These are phyloP conservation scores for Chrysoporthe austroafricana DNA, from an alignment of 2,329 filamentous ascomycete genomes.

Conservation along the genomic window DNA sequence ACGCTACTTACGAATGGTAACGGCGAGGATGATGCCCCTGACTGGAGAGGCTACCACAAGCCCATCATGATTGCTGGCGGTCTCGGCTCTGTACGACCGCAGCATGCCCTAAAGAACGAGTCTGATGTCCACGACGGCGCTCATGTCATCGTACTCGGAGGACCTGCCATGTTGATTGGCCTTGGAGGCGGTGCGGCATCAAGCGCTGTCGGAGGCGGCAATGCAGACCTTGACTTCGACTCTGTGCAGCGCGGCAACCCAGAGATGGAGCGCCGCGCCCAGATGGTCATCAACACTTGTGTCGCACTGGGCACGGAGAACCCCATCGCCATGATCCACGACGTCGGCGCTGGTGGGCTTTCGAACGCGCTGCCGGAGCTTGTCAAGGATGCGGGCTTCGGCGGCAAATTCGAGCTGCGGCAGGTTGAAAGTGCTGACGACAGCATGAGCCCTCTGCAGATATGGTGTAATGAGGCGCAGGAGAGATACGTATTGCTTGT, in stretches of 20 bases:
- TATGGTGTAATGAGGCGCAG: slow-evolving; percentile 97
- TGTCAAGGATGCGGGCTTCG: slow-evolving; percentile 88
- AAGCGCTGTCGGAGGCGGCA: slow-evolving; percentile 82
- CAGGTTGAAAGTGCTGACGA: slow-evolving; percentile 89
- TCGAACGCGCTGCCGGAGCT: slow-evolving; percentile 81
- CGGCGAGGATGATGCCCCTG: slow-evolving; percentile 54
- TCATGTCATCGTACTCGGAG: slow-evolving; percentile 89
- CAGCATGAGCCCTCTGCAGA: slow-evolving; percentile 93
- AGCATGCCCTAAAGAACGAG: slow-evolving; percentile 85
- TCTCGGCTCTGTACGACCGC: slow-evolving; percentile 86
- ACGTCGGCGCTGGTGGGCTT: slow-evolving; percentile 89
- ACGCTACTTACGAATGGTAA: slow-evolving; percentile 78
- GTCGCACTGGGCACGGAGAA: slow-evolving; percentile 80
- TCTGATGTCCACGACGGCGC: slow-evolving; percentile 83
- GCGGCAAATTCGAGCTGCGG: slow-evolving; percentile 91
- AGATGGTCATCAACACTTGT: slow-evolving; percentile 98
- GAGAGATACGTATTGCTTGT: slow-evolving; percentile 94
- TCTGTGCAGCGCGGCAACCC: slow-evolving; percentile 97
- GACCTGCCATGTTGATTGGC: slow-evolving; percentile 96
- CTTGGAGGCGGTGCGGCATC: slow-evolving; percentile 95
- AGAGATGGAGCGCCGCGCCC: slow-evolving; percentile 91
- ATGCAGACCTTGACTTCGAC: slow-evolving; percentile 92
- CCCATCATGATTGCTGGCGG: slow-evolving; percentile 98
- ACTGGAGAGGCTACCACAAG: slow-evolving; percentile 93
- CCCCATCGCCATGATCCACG: slow-evolving; percentile 96